Evolutionary conservation across 2,329 filamentous ascomycete genomes (phyloP).

Genomic region (Ustulina deusta): DNA sequence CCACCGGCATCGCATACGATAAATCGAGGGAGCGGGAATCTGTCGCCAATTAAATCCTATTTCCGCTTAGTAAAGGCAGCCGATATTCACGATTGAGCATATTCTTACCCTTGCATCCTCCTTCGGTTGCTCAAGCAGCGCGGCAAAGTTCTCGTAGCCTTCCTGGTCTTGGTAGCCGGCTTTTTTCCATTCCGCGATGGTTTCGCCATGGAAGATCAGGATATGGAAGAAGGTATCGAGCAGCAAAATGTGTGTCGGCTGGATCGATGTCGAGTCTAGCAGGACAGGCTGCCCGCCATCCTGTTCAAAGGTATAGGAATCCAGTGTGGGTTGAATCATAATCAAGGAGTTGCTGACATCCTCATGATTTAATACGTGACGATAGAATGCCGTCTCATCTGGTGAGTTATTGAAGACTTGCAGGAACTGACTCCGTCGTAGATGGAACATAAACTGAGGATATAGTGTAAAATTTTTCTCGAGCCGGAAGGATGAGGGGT

Average conservation of each 20-base stretch:
- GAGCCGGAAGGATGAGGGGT: conserved; percentile 93
- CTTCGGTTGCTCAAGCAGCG: conserved; percentile 90
- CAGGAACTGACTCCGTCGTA: conserved; percentile 95
- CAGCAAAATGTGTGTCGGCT: conserved; percentile 90
- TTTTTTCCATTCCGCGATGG: conserved; percentile 97
- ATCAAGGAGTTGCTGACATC: conserved; percentile 96
- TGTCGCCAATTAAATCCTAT: conserved; percentile 94
- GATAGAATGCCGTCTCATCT: conserved; percentile 98
- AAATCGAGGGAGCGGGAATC: conserved; percentile 97
- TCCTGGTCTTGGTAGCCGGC: conserved; percentile 98
- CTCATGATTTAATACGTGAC: conserved; percentile 96
- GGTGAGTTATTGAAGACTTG: conserved; percentile 99
- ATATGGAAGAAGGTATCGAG: conserved; percentile 99
- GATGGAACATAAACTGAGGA: conserved; percentile 99
- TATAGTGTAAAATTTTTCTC: conserved; percentile 99
- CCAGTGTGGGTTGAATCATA: conserved; percentile 98
- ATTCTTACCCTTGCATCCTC: conserved; percentile 88
- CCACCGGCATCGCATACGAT: conserved; percentile 99
- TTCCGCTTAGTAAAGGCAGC: conserved; percentile 28
- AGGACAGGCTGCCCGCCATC: conserved; percentile 94
- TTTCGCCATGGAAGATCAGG: conserved; percentile 98
- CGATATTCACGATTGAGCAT: conserved; percentile 3
- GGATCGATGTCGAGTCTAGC: conserved; percentile 95
- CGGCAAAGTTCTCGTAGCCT: conserved; percentile 95
- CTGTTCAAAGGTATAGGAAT: conserved; percentile 97